A percentile compares a stretch with the other conserved stretches of the same genome.
phyloP scores from a whole-genome alignment of 1,139 yeast species.

The Yamadazyma pseudoaaseri region DNA sequence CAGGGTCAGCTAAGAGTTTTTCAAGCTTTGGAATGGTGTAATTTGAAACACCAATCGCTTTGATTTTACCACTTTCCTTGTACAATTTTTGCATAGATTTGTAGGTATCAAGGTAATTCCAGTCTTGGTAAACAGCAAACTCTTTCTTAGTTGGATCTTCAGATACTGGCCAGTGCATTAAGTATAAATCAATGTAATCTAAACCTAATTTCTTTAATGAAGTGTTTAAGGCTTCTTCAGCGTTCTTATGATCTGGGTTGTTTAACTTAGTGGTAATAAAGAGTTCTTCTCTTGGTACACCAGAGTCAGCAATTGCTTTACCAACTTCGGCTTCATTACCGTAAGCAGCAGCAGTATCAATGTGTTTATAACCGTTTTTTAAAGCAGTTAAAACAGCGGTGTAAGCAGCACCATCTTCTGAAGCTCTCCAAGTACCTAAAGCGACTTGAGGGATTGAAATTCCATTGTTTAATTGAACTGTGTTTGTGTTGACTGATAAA shows the following conservation, averaged over 20 bases:
- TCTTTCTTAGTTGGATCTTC: conserved; percentile 25
- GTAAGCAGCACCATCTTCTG: conserved; percentile 54
- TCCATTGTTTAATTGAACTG: conserved; percentile 61
- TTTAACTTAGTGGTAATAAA: conserved; percentile 83
- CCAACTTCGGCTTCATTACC: conserved; percentile 73
- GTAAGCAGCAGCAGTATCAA: conserved; percentile 76
- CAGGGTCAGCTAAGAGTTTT: conserved; percentile 45
- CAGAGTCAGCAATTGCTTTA: conserved; percentile 59
- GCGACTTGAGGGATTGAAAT: conserved; percentile 66
- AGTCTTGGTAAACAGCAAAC: conserved; percentile 26
- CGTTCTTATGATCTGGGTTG: conserved; percentile 64
- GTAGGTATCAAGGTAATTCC: conserved; percentile 69
- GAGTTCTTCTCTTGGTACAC: conserved; percentile 67
- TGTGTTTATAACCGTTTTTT: conserved; percentile 72
- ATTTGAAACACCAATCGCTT: conserved; percentile 74
- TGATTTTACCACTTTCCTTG: conserved; percentile 49
- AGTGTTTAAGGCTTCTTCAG: conserved; percentile 52
- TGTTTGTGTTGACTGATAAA: conserved; percentile 18
- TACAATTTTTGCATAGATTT: conserved; percentile 61
- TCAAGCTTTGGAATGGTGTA: conserved; percentile 47
- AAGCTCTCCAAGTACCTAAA: conserved; percentile 75
- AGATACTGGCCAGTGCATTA: conserved; percentile 87
- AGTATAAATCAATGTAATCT: conserved; percentile 80
- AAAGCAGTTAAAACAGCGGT: conserved; percentile 63
- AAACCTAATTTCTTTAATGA: conserved; percentile 69